phyloP scores from a whole-genome alignment of 208 protist species.

The Leishmania turanica region DNA sequence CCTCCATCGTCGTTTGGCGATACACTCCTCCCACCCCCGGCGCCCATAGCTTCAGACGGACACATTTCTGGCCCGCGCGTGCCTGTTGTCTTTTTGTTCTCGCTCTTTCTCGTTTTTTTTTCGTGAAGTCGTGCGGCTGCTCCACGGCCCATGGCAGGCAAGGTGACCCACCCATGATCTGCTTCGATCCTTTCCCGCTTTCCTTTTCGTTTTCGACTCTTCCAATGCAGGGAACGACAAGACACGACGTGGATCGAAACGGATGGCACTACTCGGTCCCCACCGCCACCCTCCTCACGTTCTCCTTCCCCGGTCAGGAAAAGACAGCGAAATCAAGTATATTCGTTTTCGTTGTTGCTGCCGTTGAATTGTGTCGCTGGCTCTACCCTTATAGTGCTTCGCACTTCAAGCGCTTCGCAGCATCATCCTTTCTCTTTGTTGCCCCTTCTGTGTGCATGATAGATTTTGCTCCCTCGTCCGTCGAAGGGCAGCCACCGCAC shows the following conservation, averaged over 20 bases:
- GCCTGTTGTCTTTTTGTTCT: not conserved
- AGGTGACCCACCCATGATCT: not conserved
- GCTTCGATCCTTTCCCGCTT: not conserved
- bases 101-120: not conserved
- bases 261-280: not conserved
- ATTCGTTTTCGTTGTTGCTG: not conserved
- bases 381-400: not conserved
- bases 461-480: not conserved
- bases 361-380: not conserved
- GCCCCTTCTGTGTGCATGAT: not conserved
- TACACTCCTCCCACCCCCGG: not conserved
- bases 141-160: not conserved
- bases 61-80: not conserved
- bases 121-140: not conserved
- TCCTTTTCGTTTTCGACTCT: not conserved
- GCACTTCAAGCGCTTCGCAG: not conserved
- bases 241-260: not conserved
- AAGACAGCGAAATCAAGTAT: not conserved
- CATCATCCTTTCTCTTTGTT: not conserved
- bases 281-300: not conserved
- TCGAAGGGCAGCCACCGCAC: not conserved
- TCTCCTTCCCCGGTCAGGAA: not conserved
- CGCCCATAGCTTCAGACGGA: not conserved
- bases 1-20: not conserved
- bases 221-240: not conserved